Base-by-base conservation (phyloP, 2,329 filamentous ascomycete species). In the Ceratocystis eucalypticola region DNA sequence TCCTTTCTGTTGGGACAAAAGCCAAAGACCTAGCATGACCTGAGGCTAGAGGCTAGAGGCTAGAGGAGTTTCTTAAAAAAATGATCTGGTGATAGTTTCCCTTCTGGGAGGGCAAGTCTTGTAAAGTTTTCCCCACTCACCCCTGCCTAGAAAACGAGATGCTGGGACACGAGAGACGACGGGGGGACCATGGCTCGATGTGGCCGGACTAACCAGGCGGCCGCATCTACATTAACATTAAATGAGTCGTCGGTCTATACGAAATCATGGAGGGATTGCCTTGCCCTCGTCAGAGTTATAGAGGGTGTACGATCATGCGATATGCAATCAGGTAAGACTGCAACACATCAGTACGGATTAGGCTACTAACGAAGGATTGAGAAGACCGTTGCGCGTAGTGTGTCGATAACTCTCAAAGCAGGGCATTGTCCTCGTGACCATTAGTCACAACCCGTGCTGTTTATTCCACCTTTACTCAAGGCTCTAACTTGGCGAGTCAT, bases 1-100 rank as follows among this genome's bases (percentile, higher is more conserved):
- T 59, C 55, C 55, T 59, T 59, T 59, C 55, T 37, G 33, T 59
- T 59, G 55, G 55, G 55, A 25, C 55, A 30, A 37, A 20, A 20
- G 17, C 15, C n/a, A 17, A 59, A 59, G 53, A 12, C 53, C 53
- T 12, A 33, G 2, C 53, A 17, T n/a, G 15, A 30, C 28, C 25
- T 33, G 25, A 30, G 17, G 12, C 55, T 5, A 33, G 22, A 57
- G 17, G 12, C 55, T 5, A 33, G 22, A 57, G 22, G 53, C 22
- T 25, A 37, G 33, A 37, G 37, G 12, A 15, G 3, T 3, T 22
- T 33, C 28, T 37, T 3, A 10, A 25, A 37, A 15, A 37, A 37
- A n/a, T 8, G 55, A 59, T 59, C 28, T 59, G 55, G 30, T 37
- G 55, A 30, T 30, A 37, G 55, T 37, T 59, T 30, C 28, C 55